phyloP scores from a whole-genome alignment of 2,329 filamentous ascomycete genomes.

The Ustilaginoidea virens region DNA sequence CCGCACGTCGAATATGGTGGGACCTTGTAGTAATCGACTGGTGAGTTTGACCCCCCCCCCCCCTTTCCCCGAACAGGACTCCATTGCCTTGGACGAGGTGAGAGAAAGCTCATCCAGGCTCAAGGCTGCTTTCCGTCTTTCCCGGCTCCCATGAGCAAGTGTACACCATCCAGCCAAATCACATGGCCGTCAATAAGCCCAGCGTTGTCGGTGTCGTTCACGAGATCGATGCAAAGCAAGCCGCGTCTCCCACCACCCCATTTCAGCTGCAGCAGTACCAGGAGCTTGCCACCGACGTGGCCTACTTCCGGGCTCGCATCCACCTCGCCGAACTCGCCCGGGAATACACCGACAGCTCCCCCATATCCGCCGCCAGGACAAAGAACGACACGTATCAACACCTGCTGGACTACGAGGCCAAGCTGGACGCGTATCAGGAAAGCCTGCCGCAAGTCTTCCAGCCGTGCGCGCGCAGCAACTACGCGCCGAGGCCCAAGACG shows the following conservation, averaged over 20 bases:
- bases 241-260: no score
- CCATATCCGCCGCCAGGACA: background rate
- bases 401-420: slow-evolving; percentile 1
- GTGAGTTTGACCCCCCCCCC: slow-evolving; percentile 1
- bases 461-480: no score
- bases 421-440: slow-evolving; percentile 2
- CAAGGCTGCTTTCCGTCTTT: slow-evolving; percentile 3
- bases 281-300: no score
- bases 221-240: background rate
- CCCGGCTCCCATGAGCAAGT: slow-evolving; percentile 3
- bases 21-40: slow-evolving; percentile 3
- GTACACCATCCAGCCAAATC: slow-evolving; percentile 4
- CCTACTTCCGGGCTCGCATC: slow-evolving; percentile 2
- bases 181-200: slow-evolving; percentile 5
- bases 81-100: no score
- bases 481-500: no score
- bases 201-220: background rate
- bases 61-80: no score
- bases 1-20: slow-evolving; percentile 4
- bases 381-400: slow-evolving; percentile 1
- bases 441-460: no score
- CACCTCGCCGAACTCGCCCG: slow-evolving; percentile 3
- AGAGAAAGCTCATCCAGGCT: no score
- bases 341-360: slow-evolving; percentile 1
- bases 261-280: no score